Percentiles rank a stretch among this genome's conserved stretches.
phyloP scores from a whole-genome alignment of 2,329 filamentous ascomycete species.

The Diaporthe citri region DNA sequence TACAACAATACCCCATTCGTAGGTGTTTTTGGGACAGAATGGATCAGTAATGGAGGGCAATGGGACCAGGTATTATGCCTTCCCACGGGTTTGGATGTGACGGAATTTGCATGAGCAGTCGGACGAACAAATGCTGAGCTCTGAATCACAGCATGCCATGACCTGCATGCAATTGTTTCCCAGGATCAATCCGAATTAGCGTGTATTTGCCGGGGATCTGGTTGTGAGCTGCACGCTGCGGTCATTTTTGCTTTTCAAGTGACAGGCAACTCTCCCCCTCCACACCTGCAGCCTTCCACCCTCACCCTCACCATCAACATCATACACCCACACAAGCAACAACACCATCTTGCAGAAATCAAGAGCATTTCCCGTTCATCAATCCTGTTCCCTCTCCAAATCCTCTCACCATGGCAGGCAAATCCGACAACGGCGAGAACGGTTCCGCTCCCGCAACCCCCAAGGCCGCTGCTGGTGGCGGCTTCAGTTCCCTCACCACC shows the following conservation, averaged over 20 bases:
- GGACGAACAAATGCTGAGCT: neutral
- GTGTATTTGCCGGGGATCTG: neutral
- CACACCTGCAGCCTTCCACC: conserved; percentile 10
- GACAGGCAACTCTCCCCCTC: conserved; percentile 14
- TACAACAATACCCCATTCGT: neutral
- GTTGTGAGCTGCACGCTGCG: neutral
- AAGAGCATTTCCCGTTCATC: too few relatives aligned
- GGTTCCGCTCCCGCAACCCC: neutral
- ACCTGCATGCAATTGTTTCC: neutral
- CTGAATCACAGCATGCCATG: conserved; percentile 23
- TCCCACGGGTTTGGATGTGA: neutral
- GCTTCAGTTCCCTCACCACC: conserved; percentile 18
- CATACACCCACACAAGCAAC: neutral
- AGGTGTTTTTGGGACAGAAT: too few relatives aligned
- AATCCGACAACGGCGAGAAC: conserved; percentile 18
- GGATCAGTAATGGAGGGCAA: neutral
- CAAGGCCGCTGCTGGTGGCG: conserved; percentile 27
- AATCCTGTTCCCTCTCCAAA: neutral
- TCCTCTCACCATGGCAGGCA: neutral
- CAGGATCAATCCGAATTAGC: neutral
- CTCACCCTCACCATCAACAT: neutral
- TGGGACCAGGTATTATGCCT: too few relatives aligned
- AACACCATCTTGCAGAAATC: neutral
- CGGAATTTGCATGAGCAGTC: neutral
- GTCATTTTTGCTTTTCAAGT: conserved; percentile 16